These are phyloP conservation scores for Pseudogymnoascus sp. DNA, from an alignment of 2,329 filamentous ascomycete genomes.

Conservation along the genomic window DNA sequence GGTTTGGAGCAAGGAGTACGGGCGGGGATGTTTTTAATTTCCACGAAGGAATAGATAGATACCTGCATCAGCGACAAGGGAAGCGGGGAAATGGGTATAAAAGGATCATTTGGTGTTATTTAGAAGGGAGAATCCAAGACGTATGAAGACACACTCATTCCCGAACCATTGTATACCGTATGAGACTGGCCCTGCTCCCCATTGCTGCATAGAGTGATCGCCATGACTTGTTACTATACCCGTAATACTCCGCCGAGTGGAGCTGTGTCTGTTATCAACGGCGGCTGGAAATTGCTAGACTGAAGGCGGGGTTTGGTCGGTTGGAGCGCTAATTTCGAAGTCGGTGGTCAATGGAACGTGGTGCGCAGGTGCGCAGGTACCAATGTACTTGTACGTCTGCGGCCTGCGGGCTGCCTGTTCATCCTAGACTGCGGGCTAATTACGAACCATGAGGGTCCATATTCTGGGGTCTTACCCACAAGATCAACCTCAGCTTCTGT, in stretches of 20 bases:
- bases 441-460: constrained; percentile 2
- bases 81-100: not conserved
- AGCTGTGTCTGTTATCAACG: constrained; percentile 1
- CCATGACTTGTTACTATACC: not conserved
- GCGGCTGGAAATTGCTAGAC: not conserved
- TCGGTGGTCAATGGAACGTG: not conserved
- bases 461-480: constrained; percentile 5
- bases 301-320: constrained; percentile 4
- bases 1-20: not conserved
- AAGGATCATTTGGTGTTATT: not conserved
- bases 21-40: not conserved
- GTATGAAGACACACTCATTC: not conserved
- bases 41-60: not conserved
- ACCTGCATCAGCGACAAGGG: not conserved
- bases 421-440: constrained; percentile 6
- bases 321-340: constrained; percentile 1
- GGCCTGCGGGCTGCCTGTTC: constrained; percentile 1
- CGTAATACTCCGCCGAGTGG: not conserved
- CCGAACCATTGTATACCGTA: not conserved
- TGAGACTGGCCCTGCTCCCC: not conserved
- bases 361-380: not conserved
- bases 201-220: not conserved
- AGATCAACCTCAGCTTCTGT: constrained; percentile 6
- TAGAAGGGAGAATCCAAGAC: not conserved
- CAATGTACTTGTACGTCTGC: not conserved